Evolutionary conservation across 306 rosid species (phyloP).

Genomic region (Sechiopsis laciniata): DNA sequence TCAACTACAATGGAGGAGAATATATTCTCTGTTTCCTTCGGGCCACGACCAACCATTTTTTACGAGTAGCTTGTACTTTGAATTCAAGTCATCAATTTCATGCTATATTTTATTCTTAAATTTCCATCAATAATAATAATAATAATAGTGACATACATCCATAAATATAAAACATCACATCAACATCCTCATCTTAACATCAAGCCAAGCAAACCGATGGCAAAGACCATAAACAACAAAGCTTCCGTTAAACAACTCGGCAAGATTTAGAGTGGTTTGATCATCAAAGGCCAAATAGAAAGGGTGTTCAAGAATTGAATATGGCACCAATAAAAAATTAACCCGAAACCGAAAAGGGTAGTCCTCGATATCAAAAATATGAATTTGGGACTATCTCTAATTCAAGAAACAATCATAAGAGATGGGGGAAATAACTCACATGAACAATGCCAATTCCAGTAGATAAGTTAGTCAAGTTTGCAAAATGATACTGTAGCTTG

Average conservation of each 20-base stretch:
- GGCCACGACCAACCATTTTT: background rate
- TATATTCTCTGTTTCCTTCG: background rate
- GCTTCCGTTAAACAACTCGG: background rate
- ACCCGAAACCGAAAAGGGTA: background rate
- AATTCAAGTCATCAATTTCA: background rate
- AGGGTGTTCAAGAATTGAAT: background rate
- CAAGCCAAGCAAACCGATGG: background rate
- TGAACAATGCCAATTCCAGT: background rate
- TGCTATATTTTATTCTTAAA: background rate
- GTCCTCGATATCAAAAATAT: background rate
- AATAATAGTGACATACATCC: background rate
- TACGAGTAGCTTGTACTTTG: background rate
- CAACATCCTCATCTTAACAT: background rate
- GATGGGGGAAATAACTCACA: background rate
- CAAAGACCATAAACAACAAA: background rate
- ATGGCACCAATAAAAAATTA: background rate
- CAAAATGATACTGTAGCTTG: constrained; percentile 13
- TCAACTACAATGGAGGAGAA: background rate
- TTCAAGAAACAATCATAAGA: background rate
- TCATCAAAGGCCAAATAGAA: background rate
- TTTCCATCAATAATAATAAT: background rate
- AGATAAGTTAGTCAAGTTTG: background rate
- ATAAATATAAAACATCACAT: background rate
- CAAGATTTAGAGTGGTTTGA: background rate
- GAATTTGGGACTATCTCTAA: background rate